These are phyloP conservation scores for Monascus ruber DNA, from an alignment of 2,329 filamentous ascomycete species.

Conservation along the genomic window DNA sequence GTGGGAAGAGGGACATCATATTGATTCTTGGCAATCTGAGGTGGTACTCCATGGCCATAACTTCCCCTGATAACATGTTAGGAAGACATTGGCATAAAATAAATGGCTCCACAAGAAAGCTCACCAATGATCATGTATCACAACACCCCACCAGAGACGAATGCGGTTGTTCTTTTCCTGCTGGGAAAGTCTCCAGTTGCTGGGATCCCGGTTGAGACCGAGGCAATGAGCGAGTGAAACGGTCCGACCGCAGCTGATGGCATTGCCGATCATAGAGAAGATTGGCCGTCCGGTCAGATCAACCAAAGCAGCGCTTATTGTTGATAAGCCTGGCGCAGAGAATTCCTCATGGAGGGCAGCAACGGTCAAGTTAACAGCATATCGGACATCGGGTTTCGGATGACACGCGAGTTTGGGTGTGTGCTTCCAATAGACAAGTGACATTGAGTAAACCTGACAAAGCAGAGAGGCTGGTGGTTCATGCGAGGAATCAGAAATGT, in stretches of 20 bases:
- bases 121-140: conserved; percentile 46
- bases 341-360: conserved; percentile 51
- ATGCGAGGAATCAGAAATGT: conserved; percentile 33
- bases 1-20: conserved; percentile 46
- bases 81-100: not conserved
- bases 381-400: conserved; percentile 46
- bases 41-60: conserved; percentile 45
- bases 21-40: conserved; percentile 41
- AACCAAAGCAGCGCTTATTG: conserved; percentile 46
- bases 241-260: conserved; percentile 42
- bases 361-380: conserved; percentile 52
- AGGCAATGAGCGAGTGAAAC: conserved; percentile 45
- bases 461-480: conserved; percentile 46
- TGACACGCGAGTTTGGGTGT: conserved; percentile 34
- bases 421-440: conserved; percentile 47
- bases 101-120: not conserved
- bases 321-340: conserved; percentile 47
- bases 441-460: conserved; percentile 47
- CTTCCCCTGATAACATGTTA: conserved; percentile 34
- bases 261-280: conserved; percentile 49
- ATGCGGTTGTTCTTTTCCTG: conserved; percentile 42
- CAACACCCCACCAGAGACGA: conserved; percentile 46
- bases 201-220: conserved; percentile 45
- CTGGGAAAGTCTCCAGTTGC: conserved; percentile 40
- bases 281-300: conserved; percentile 51